phyloP scores from a whole-genome alignment of 2,329 filamentous ascomycete genomes.

The Cercospora sp. region DNA sequence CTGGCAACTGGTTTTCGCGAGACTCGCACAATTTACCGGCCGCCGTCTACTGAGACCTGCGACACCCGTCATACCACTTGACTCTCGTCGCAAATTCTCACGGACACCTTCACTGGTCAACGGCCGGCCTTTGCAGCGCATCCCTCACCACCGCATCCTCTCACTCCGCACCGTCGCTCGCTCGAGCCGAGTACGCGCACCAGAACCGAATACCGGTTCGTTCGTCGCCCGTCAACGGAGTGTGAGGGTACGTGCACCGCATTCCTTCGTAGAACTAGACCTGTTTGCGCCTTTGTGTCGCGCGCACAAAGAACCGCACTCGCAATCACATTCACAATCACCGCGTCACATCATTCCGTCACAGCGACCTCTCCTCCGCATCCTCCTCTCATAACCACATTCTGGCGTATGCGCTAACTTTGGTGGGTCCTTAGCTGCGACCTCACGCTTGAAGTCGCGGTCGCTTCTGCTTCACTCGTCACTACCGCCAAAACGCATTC shows the following conservation, averaged over 20 bases:
- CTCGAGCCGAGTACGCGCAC: conserved; percentile 9
- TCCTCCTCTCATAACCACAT: background rate
- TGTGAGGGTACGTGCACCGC: conserved; percentile 34
- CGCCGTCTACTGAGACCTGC: conserved; percentile 35
- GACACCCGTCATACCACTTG: conserved; percentile 21
- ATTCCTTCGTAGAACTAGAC: conserved; percentile 22
- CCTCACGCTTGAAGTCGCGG: conserved; percentile 8
- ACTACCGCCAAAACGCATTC: conserved; percentile 58
- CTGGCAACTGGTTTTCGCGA: conserved; percentile 31
- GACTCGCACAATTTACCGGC: conserved; percentile 36
- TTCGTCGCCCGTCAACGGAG: conserved; percentile 22
- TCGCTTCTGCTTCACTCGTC: conserved; percentile 7
- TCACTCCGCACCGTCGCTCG: conserved; percentile 16
- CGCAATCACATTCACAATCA: conserved; percentile 8
- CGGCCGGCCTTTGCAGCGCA: conserved; percentile 33
- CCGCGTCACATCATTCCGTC: background rate
- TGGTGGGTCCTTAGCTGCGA: conserved; percentile 28
- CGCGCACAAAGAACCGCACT: conserved; percentile 17
- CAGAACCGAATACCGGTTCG: conserved; percentile 9
- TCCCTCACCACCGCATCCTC: conserved; percentile 19
- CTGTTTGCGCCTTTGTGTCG: conserved; percentile 26
- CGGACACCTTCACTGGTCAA: conserved; percentile 66
- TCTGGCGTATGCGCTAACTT: conserved; percentile 23
- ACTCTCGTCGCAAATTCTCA: conserved; percentile 34
- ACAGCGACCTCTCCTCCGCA: background rate